Evolutionary conservation across 768 basidiomycete species (phyloP).

Genomic region (Naganishia antarctica): DNA sequence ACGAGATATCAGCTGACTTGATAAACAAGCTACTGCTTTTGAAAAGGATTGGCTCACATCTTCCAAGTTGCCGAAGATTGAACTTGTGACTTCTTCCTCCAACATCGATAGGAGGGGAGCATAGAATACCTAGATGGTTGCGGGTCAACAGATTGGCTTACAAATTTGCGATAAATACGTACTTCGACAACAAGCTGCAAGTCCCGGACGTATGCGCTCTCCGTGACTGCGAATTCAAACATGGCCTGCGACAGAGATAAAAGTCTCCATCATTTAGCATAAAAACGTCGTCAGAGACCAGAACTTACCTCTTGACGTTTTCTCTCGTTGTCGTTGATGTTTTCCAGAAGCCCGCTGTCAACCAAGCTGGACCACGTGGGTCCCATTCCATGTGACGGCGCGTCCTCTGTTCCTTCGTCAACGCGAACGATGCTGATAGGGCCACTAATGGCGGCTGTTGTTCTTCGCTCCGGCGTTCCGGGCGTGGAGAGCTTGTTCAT

Average conservation of each 20-base stretch:
- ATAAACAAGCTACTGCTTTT: no score
- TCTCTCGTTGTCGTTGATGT: slow-evolving; percentile 70
- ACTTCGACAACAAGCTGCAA: slow-evolving; percentile 89
- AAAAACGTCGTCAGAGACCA: no score
- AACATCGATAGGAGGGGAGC: slow-evolving; percentile 67
- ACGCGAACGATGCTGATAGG: slow-evolving; percentile 23
- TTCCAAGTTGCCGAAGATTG: slow-evolving; percentile 88
- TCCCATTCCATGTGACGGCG: slow-evolving; percentile 27
- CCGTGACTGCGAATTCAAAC: slow-evolving; percentile 89
- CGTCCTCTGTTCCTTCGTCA: background rate
- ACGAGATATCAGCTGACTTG: background rate
- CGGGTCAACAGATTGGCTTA: no score
- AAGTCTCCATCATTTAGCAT: no score
- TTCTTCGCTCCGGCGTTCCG: slow-evolving; percentile 14
- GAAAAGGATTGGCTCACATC: slow-evolving; percentile 51
- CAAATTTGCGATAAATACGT: no score
- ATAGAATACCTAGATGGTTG: slow-evolving; percentile 77
- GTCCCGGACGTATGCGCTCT: slow-evolving; percentile 82
- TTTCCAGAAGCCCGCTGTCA: slow-evolving; percentile 74
- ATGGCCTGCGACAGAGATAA: slow-evolving; percentile 64
- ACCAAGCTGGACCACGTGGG: slow-evolving; percentile 92
- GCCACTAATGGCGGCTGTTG: slow-evolving; percentile 63
- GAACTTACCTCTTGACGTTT: slow-evolving; percentile 73
- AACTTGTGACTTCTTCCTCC: slow-evolving; percentile 68
- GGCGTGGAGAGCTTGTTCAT: slow-evolving; percentile 23